Percentiles rank a stretch among this genome's conserved stretches.
phyloP scores from a whole-genome alignment of 345 rosid genomes.

The Eucalyptus victrix region DNA sequence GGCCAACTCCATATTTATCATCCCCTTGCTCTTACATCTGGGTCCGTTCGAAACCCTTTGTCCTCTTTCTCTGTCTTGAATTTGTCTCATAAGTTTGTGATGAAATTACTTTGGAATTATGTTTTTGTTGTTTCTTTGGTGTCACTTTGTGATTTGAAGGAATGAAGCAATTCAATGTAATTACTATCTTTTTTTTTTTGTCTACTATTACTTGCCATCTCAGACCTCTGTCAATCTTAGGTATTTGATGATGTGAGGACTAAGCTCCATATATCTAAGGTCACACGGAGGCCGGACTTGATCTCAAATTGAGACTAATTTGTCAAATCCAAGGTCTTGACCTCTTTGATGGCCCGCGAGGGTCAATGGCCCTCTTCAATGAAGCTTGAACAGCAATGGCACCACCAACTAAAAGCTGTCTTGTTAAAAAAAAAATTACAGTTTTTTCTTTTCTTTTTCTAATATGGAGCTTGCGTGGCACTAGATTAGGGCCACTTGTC shows the following conservation, averaged over 20 bases:
- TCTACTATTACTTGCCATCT: too few relatives aligned
- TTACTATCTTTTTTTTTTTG: too few relatives aligned
- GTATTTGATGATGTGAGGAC: neutral
- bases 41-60: slow-evolving; percentile 9
- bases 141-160: neutral
- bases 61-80: neutral
- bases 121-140: neutral
- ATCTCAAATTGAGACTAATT: too few relatives aligned
- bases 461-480: too few relatives aligned
- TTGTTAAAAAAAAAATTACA: too few relatives aligned
- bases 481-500: too few relatives aligned
- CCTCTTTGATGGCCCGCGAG: too few relatives aligned
- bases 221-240: rapidly evolving
- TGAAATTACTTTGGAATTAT: neutral
- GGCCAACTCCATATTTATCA: slow-evolving; percentile 39
- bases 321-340: too few relatives aligned
- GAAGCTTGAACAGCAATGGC: too few relatives aligned
- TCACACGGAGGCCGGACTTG: neutral
- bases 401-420: too few relatives aligned
- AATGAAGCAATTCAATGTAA: neutral
- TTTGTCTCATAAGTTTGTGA: neutral
- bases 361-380: too few relatives aligned
- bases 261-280: neutral
- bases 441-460: too few relatives aligned
- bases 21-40: slow-evolving; percentile 85